Conservation (phyloP, 140 eudicot species). For the Erigeron philadelphicus region DNA sequence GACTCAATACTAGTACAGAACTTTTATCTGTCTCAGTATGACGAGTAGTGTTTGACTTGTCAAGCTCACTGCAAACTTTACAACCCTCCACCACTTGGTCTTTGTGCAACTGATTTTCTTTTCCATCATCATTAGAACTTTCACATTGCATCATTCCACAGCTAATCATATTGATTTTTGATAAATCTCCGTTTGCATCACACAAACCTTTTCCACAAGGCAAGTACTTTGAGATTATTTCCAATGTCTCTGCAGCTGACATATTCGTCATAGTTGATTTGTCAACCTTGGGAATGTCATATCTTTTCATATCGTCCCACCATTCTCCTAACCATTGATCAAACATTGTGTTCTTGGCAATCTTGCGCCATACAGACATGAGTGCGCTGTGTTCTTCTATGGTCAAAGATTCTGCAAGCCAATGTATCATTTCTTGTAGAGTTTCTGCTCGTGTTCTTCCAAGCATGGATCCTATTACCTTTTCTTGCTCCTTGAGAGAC, state of each 20-base stretch:
- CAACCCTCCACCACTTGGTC: conserved; percentile 24
- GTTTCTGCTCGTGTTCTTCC: conserved; percentile 77
- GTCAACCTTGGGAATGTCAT: conserved; percentile 34
- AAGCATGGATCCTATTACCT: conserved; percentile 75
- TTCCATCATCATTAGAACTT: conserved; percentile 19
- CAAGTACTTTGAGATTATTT: conserved; percentile 48
- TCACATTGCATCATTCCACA: conserved; percentile 13
- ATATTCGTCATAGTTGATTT: conserved; percentile 36
- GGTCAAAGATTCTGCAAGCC: conserved; percentile 64
- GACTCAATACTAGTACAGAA: conserved; percentile 37
- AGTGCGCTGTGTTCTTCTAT: conserved; percentile 58
- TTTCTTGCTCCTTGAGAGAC: conserved; percentile 75
- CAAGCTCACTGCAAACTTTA: conserved; percentile 27
- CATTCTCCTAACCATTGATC: conserved; percentile 84
- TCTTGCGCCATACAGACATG: conserved; percentile 68
- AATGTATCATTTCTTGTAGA: conserved; percentile 74
- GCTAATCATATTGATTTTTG: conserved; percentile 6
- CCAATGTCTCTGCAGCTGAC: conserved; percentile 38
- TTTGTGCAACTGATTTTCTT: conserved; percentile 26
- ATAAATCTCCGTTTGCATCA: not conserved
- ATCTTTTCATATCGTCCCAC: conserved; percentile 73
- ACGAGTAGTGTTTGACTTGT: conserved; percentile 30
- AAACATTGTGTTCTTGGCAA: conserved; percentile 73
- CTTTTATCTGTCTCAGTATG: conserved; percentile 30
- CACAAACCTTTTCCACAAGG: conserved; percentile 9